A percentile compares a stretch with the other conserved stretches of the same genome.
Evolutionary conservation across 805 yeast genomes (phyloP).

Genomic region (Kluyveromyces siamensis): DNA sequence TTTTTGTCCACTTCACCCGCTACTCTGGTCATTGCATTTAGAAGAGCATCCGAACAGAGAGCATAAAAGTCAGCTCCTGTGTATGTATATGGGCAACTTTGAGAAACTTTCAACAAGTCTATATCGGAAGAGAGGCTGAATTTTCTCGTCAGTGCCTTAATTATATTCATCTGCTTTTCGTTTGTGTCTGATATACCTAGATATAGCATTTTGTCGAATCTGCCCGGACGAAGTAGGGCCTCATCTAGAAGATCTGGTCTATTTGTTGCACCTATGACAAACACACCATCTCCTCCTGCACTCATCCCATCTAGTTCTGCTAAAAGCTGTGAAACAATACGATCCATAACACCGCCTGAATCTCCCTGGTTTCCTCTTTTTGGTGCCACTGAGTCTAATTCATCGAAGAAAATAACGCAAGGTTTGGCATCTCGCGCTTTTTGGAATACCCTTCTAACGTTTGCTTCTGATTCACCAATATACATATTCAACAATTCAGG

Average conservation of each 20-base stretch:
- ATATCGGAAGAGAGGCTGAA: constrained; percentile 55
- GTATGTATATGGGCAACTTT: constrained; percentile 73
- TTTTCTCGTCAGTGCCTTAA: constrained; percentile 83
- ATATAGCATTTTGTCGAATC: constrained; percentile 92
- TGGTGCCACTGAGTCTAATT: constrained; percentile 95
- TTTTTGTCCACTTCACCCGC: constrained; percentile 69
- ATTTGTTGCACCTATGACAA: constrained; percentile 98
- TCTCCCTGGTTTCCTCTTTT: constrained; percentile 98
- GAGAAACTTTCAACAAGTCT: constrained; percentile 49
- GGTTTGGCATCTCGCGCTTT: constrained; percentile 94
- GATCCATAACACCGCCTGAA: constrained; percentile 98
- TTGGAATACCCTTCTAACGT: constrained; percentile 89
- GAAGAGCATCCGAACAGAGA: constrained; percentile 88
- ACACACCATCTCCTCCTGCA: constrained; percentile 72
- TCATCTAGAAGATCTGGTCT: constrained; percentile 93
- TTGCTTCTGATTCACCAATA: constrained; percentile 97
- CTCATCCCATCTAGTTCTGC: constrained; percentile 98
- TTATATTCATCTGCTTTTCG: constrained; percentile 76
- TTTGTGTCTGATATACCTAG: constrained; percentile 88
- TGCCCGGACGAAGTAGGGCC: constrained; percentile 85
- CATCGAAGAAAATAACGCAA: constrained; percentile 95
- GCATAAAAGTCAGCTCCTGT: constrained; percentile 99
- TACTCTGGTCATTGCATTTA: constrained; percentile 89
- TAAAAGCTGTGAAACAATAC: constrained; percentile 89
- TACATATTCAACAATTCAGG: constrained; percentile 96